Base-by-base conservation (phyloP, 805 yeast species). In the Scheffersomyces amazonensis region DNA sequence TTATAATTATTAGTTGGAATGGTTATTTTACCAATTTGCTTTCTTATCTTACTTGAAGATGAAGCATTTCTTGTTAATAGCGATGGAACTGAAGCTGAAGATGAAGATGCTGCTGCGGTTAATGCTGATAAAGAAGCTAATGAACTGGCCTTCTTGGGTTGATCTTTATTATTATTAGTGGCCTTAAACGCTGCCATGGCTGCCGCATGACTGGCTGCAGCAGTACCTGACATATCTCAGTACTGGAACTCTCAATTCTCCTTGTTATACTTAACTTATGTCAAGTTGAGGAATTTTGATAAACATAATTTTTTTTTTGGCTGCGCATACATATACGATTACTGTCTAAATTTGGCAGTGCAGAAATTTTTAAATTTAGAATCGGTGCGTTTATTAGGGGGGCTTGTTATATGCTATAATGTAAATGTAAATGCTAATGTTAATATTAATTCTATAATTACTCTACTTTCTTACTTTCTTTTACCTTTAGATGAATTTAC, bases 401-500 rank as follows among this genome's bases (percentile, higher is more conserved):
- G n/a, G n/a, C n/a, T n/a, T n/a, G n/a, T n/a, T n/a, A n/a, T n/a
- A n/a, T n/a, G n/a, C n/a, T n/a, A n/a, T n/a, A n/a, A n/a, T n/a
- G n/a, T n/a, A n/a, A n/a, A n/a, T n/a, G n/a, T n/a, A n/a, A n/a
- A n/a, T n/a, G n/a, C n/a, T n/a, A n/a, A n/a, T n/a, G n/a, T n/a
- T n/a, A n/a, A n/a, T n/a, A n/a, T n/a, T n/a, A n/a, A n/a, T n/a
- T n/a, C n/a, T n/a, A n/a, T n/a, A n/a, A n/a, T n/a, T n/a, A n/a
- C n/a, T n/a, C n/a, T n/a, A n/a, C n/a, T 20, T 20, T 5, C 11
- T 23, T 40, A 53, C 45, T 48, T 47, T 38, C 38, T 46, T 39
- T 54, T 54, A 10, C 53, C 54, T 52, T 64, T 73, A n/a, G 74
- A 61, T 18, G 87, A 73, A 58, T 93, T 93, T 29, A 82, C 91